A percentile compares a stretch with the other conserved stretches of the same genome.
These are phyloP conservation scores for Eucalyptus paniculata DNA, from an alignment of 345 rosid genomes.

Conservation along the genomic window DNA sequence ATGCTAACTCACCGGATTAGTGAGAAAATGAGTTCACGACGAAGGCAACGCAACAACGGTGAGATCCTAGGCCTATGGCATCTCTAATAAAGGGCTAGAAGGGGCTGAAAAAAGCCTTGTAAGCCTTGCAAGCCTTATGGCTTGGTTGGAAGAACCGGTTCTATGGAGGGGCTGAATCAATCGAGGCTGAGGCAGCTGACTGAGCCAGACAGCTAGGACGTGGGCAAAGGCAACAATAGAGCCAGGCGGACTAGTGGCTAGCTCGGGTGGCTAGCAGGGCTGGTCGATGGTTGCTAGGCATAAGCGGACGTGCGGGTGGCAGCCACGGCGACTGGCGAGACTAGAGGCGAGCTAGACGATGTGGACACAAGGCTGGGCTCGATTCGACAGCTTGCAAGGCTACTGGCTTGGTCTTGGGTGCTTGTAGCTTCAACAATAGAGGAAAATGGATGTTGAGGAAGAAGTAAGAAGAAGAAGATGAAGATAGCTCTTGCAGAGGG, in stretches of 20 bases:
- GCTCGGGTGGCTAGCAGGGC: fast-evolving
- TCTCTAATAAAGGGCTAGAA: fast-evolving
- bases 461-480: too few relatives aligned
- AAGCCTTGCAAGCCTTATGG: too few relatives aligned
- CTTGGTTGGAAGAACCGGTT: too few relatives aligned
- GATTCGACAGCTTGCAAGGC: fast-evolving
- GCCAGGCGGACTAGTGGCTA: fast-evolving
- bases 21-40: fast-evolving
- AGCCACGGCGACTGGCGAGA: fast-evolving
- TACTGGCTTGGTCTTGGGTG: too few relatives aligned
- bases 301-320: fast-evolving
- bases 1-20: too few relatives aligned
- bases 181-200: fast-evolving
- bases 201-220: fast-evolving
- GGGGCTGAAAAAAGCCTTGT: too few relatives aligned
- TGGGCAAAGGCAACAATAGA: fast-evolving
- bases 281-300: fast-evolving
- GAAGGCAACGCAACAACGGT: fast-evolving
- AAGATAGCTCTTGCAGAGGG: too few relatives aligned
- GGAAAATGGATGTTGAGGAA: too few relatives aligned
- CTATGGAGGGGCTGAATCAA: too few relatives aligned
- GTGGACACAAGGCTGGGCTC: fast-evolving
- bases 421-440: too few relatives aligned
- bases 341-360: too few relatives aligned
- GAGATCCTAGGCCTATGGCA: fast-evolving